Evolutionary conservation across 2,329 filamentous ascomycete species (phyloP).

Genomic region (Onygena corvina): DNA sequence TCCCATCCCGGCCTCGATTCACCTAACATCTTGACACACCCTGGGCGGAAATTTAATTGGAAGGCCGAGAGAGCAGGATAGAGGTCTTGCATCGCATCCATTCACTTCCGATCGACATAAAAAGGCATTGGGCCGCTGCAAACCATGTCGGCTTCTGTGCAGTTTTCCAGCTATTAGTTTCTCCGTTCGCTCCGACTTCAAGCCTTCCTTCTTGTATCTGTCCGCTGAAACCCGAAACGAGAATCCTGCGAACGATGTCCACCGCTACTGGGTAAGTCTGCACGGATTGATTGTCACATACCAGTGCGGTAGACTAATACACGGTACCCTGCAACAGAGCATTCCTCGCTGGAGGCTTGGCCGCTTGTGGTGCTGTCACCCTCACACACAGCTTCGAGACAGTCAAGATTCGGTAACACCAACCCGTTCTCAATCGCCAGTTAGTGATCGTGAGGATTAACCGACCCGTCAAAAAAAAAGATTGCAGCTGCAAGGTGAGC

Average conservation of each 20-base stretch:
- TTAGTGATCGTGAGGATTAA: not conserved
- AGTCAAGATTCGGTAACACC: conserved; percentile 84
- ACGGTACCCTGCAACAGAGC: conserved; percentile 45
- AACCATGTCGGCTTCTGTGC: not conserved
- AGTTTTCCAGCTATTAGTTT: not conserved
- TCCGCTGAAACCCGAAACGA: not conserved
- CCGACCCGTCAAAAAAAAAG: conserved; percentile 34
- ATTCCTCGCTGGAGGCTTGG: conserved; percentile 91
- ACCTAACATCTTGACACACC: too few species aligned
- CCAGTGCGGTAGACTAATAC: not conserved
- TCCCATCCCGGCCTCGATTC: too few species aligned
- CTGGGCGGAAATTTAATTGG: too few species aligned
- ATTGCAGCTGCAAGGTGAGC: conserved; percentile 90
- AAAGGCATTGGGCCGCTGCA: not conserved
- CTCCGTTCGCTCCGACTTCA: not conserved
- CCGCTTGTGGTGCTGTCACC: conserved; percentile 92
- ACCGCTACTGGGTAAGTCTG: conserved; percentile 40
- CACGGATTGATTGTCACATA: not conserved
- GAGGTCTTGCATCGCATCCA: not conserved
- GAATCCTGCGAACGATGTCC: conserved; percentile 40
- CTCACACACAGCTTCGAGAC: conserved; percentile 98
- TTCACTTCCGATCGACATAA: not conserved
- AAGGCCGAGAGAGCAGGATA: not conserved
- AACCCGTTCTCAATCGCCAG: not conserved
- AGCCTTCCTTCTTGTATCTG: conserved; percentile 4